Base-by-base conservation (phyloP, 148 eudicot species). In the Rhododendron williamsianum region DNA sequence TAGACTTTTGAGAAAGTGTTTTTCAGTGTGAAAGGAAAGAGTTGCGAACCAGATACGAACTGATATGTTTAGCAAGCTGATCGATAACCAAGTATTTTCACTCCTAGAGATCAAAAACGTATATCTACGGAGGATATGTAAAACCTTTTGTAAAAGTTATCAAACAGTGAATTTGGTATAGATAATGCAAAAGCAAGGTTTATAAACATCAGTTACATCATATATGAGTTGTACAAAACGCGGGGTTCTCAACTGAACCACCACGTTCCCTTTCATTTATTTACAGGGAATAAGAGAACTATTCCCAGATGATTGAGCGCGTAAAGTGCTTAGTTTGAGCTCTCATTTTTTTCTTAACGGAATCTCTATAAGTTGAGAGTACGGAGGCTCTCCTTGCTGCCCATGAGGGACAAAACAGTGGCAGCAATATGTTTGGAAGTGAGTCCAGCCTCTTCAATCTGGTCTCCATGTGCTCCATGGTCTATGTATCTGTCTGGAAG, bases 401-500 rank as follows among this genome's bases (percentile, higher is more conserved):
- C 91, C 25, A 88, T 48, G 8, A 90, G 76, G 33, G 90, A 87
- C 80, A 90, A 76, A 45, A 90, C 90, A 33, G 92, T 90, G 8
- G 87, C 89, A 49, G 90, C 89, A 72, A 90, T 90, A 30, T 90
- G 92, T 33, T 81, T 87, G 13, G 88, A 83, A 33, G 79, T 88
- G 12, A 90, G 88, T 11, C 92, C 90, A 35, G 90, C 92, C 73
- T 88, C 89, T 78, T 87, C 92, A 6, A 88, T 85, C 63, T 90
- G 92, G 45, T 88, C 88, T 18, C 41, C 41, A 15, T 84, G 90
- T 25, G 89, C 45, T 58, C 92, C 92, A 74, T 90, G 92, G 18
- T 90, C 89, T 5, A 90, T 90, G 49, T 90, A 88, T 58, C 90
- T 76, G 69, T 90, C 92, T 0, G 92, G 92, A 8, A 90, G 90